phyloP scores from a whole-genome alignment of 495 filamentous ascomycete genomes.

The Hypoxylon lienhwacheense region DNA sequence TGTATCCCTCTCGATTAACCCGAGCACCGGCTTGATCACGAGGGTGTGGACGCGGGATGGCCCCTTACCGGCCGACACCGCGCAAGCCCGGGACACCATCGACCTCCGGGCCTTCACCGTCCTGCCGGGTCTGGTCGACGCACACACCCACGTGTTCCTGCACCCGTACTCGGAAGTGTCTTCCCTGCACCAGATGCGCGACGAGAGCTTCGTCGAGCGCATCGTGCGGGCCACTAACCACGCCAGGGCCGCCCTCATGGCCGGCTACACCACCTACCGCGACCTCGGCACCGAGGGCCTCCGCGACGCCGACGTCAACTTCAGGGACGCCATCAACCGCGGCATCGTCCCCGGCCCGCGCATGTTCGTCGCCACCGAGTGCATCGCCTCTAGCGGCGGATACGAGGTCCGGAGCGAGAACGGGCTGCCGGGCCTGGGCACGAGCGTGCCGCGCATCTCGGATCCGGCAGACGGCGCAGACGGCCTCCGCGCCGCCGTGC shows the following conservation, averaged over 20 bases:
- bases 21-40: conserved; percentile 47
- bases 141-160: conserved; percentile 58
- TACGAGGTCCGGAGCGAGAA: conserved; percentile 55
- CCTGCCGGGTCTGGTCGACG: conserved; percentile 56
- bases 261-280: conserved; percentile 59
- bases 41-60: conserved; percentile 38
- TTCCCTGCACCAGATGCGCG: conserved; percentile 51
- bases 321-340: conserved; percentile 53
- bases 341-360: conserved; percentile 55
- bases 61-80: conserved; percentile 14
- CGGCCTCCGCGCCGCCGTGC: conserved; percentile 50
- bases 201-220: conserved; percentile 53
- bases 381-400: conserved; percentile 50
- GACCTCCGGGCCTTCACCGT: conserved; percentile 53
- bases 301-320: conserved; percentile 46
- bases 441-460: conserved; percentile 42
- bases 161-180: conserved; percentile 51
- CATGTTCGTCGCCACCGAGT: conserved; percentile 55
- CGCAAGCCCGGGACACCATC: conserved; percentile 31
- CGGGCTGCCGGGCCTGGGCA: conserved; percentile 30
- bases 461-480: conserved; percentile 51
- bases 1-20: conserved; percentile 45
- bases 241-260: conserved; percentile 51
- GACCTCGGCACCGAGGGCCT: conserved; percentile 57
- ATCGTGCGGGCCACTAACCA: conserved; percentile 55